Percentiles rank a stretch among this genome's conserved stretches.
These are phyloP conservation scores for Tricholoma matsutake DNA, from an alignment of 768 basidiomycete species.

Conservation along the genomic window DNA sequence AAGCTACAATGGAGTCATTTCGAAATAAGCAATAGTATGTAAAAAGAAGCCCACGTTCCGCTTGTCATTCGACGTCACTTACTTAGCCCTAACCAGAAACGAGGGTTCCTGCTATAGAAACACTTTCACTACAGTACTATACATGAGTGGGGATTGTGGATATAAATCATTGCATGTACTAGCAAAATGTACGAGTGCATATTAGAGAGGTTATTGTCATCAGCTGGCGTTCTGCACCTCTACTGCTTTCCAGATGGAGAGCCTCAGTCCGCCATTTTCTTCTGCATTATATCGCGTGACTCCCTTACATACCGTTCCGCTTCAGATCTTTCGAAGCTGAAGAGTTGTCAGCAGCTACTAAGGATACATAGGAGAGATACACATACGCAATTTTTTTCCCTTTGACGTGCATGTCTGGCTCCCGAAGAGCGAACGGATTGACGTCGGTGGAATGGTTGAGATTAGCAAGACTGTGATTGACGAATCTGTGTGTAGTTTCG, in stretches of 20 bases:
- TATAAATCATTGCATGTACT: background rate
- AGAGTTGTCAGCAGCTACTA: constrained; percentile 8
- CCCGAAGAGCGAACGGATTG: constrained; percentile 86
- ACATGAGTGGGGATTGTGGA: background rate
- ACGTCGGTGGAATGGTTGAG: constrained; percentile 73
- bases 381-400: constrained; percentile 73
- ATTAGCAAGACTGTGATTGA: constrained; percentile 94
- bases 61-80: background rate
- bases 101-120: too few relatives aligned
- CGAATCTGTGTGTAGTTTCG: constrained; percentile 90
- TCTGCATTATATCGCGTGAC: constrained; percentile 53
- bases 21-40: background rate
- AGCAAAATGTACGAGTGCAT: background rate
- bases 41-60: background rate
- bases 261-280: constrained; percentile 21
- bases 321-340: constrained; percentile 66
- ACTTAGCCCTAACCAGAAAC: too few relatives aligned
- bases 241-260: constrained; percentile 3
- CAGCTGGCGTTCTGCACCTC: background rate
- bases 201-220: background rate
- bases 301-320: constrained; percentile 62
- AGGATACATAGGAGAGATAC: background rate
- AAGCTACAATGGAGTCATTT: background rate
- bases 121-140: too few relatives aligned
- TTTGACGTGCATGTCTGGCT: constrained; percentile 84